Base-by-base conservation (phyloP, 1,139 yeast genomes). In the Insectozyma bohioensis region DNA sequence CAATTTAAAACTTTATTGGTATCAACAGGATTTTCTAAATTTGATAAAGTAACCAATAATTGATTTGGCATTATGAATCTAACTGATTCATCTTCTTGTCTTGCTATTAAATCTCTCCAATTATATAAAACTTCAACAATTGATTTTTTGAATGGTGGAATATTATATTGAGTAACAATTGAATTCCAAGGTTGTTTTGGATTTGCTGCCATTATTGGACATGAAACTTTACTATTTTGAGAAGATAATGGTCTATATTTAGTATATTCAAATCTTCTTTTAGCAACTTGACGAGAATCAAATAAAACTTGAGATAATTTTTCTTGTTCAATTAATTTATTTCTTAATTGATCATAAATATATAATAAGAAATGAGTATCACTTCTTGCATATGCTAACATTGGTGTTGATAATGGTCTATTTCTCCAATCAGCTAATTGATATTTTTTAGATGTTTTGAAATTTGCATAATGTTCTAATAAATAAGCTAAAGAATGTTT, bases 381-480 rank as follows among this genome's bases (percentile, higher is more conserved):
- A 0, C 97, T 85, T 45, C 95, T 74, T 0, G 99, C 99, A 57
- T 92, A 92, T 13, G 85, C 77, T 42, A 71, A 58, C 94, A 92
- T 84, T 24, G 87, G 80, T 10, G 67, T 57, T 3, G 87, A 75
- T 34, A 92, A 63, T 0, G 99, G 98, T 46, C 99, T 72, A 4
- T 83, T 63, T 56, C 99, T 76, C 99, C 99, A 92, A 58, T 92
- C 99, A 1, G 97, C 95, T 43, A 92, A 63, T 58, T 94, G 99
- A 57, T 90, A 94, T 58, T 90, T 85, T 51, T 94, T 94, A 6
- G 96, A 85, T 0, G 98, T 90, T 46, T 80, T 80, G 59, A 92
- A 92, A 32, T 77, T 72, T 6, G 95, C 95, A 58, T 73, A 87
- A 13, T 73, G 73, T 49, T 90, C 95, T 34, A 94, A 67, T 30